Conservation (phyloP, 2,329 filamentous ascomycete species). For the Colletotrichum tofieldiae region DNA sequence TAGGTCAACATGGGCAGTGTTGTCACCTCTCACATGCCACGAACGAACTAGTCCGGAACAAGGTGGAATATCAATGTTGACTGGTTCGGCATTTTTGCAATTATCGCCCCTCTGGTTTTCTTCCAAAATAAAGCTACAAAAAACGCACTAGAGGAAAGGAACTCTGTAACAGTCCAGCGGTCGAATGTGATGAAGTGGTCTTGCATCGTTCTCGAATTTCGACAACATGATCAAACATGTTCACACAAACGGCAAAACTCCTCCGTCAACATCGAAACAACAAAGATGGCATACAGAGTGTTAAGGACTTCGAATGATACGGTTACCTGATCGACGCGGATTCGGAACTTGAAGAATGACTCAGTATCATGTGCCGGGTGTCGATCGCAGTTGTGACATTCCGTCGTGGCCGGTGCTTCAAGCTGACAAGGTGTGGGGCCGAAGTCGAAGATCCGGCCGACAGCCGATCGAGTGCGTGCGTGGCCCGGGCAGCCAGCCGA, state of each 20-base stretch:
- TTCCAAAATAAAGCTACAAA: too few species aligned
- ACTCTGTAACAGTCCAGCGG: too few species aligned
- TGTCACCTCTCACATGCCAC: too few species aligned
- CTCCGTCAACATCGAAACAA: neutral
- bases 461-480: neutral
- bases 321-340: neutral
- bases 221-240: neutral
- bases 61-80: too few species aligned
- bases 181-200: neutral
- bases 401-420: neutral
- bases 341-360: neutral
- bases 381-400: neutral
- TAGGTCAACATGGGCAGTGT: too few species aligned
- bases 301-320: neutral
- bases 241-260: neutral
- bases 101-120: too few species aligned
- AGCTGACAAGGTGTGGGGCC: neutral
- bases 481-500: neutral
- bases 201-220: too few species aligned
- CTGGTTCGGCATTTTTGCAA: too few species aligned
- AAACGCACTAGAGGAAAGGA: too few species aligned
- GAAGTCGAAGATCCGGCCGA: neutral
- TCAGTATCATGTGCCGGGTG: neutral
- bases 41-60: too few species aligned
- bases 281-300: neutral